These are phyloP conservation scores for Melanogaster broomeanus DNA, from an alignment of 768 basidiomycete genomes.

Conservation along the genomic window DNA sequence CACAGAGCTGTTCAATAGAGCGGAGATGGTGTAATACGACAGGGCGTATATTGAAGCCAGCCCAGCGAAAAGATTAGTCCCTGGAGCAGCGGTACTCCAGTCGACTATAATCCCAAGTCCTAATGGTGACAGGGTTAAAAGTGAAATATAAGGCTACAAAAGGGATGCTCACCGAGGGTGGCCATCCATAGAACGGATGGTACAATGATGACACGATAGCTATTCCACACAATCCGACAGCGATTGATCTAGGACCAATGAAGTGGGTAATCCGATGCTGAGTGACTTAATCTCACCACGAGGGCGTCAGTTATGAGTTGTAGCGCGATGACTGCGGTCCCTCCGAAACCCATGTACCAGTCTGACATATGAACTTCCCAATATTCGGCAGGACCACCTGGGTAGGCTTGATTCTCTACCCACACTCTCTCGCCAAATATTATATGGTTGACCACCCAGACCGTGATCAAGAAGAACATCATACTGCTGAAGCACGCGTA, in stretches of 20 bases:
- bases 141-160: neutral
- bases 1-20: slow-evolving; percentile 20
- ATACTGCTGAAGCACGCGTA: too few species aligned
- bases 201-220: slow-evolving; percentile 13
- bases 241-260: slow-evolving; percentile 36
- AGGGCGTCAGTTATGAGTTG: slow-evolving; percentile 40
- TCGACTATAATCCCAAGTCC: slow-evolving; percentile 19
- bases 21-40: slow-evolving; percentile 18
- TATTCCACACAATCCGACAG: slow-evolving; percentile 37
- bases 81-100: slow-evolving; percentile 14
- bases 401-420: slow-evolving; percentile 31
- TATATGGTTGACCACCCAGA: slow-evolving; percentile 29
- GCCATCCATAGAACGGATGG: slow-evolving; percentile 23
- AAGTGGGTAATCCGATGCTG: neutral
- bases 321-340: slow-evolving; percentile 26
- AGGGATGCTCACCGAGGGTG: slow-evolving; percentile 23
- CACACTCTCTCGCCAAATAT: slow-evolving; percentile 40
- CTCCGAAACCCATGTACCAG: slow-evolving; percentile 34
- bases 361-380: slow-evolving; percentile 22
- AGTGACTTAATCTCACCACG: slow-evolving; percentile 31
- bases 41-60: slow-evolving; percentile 15
- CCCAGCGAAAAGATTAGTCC: slow-evolving; percentile 19
- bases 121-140: neutral
- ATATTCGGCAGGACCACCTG: slow-evolving; percentile 39
- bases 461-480: slow-evolving; percentile 35